phyloP scores from a whole-genome alignment of 2,329 filamentous ascomycete species.

The Diplodia scrobiculata region DNA sequence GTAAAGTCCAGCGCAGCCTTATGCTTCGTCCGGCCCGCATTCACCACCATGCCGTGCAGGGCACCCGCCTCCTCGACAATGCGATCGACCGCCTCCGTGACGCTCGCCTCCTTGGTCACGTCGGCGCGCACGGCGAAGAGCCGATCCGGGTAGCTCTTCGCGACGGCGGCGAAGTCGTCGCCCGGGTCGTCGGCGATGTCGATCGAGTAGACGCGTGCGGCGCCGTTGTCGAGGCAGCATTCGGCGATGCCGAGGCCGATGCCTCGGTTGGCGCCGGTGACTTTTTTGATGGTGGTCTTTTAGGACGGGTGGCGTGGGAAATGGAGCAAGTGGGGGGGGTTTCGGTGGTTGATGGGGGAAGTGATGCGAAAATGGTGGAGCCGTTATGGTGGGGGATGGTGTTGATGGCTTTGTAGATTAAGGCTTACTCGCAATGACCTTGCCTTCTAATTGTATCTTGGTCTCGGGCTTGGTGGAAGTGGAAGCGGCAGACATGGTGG shows the following conservation, averaged over 20 bases:
- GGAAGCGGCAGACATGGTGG: constrained; percentile 2
- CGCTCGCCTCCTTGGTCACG: constrained; percentile 52
- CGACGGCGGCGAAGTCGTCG: constrained; percentile 48
- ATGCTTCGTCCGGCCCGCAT: constrained; percentile 57
- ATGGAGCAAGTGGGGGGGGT: too few species aligned
- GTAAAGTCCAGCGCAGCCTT: constrained; percentile 57
- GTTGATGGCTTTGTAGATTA: neutral
- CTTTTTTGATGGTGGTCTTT: constrained; percentile 9
- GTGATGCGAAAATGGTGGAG: constrained; percentile 6
- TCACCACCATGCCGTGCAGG: constrained; percentile 55
- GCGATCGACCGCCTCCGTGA: constrained; percentile 50
- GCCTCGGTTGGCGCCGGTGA: constrained; percentile 40
- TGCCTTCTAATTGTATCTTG: constrained; percentile 36
- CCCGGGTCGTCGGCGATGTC: constrained; percentile 49
- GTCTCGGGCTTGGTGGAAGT: constrained; percentile 32
- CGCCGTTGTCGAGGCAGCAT: constrained; percentile 52
- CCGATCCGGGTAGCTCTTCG: constrained; percentile 46
- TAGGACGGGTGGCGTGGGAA: constrained; percentile 30
- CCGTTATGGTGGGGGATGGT: neutral
- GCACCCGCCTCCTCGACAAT: constrained; percentile 50
- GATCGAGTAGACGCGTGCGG: constrained; percentile 51
- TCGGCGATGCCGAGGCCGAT: constrained; percentile 54
- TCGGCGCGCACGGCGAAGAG: constrained; percentile 50
- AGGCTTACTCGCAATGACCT: constrained; percentile 32
- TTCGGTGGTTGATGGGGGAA: constrained; percentile 31